Evolutionary conservation across 768 basidiomycete species (phyloP), one percentile per base, ranked within the genome.

Genomic region (Coprinopsis sp.): DNA sequence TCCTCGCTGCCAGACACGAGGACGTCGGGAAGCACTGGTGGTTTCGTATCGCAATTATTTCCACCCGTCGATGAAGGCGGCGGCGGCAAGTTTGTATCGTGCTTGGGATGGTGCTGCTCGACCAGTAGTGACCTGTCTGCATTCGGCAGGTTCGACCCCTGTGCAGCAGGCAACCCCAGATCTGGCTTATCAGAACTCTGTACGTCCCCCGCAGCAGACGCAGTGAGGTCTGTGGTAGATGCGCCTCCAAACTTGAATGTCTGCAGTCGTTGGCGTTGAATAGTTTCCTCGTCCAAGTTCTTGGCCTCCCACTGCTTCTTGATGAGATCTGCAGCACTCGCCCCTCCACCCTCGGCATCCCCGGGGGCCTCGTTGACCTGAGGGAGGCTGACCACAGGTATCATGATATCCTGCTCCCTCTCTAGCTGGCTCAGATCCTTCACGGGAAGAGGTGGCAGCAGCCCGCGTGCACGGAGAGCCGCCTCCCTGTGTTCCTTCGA

Each of bases 381-480:
- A 4, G 40, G 52, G 4, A 49, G 38, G 4, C 34, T 34, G 14
- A 72, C 53, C n/a, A 70, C 54, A 4, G 71, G 71, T 7, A 76
- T 66, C 1, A 57, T 57, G 6, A 28, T 57, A 59, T 70, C 67
- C 33, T 59, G 64, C 49, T 69, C 60, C 36, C 43, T 65, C 52
- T 70, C 75, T 58, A 61, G 67, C 21, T 56, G 64, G 61, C 61
- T 75, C 42, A 72, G 69, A 60, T 62, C 71, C 53, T 62, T 74
- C 34, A 66, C 71, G 4, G 69, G 60, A 22, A 73, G 62, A 7
- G 75, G 72, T 19, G 82, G 80, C 2, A 77, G 64, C 30, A 84
- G 65, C 0, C 82, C 81, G 25, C 80, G 73, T 53, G 74, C 80
- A 11, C 81, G 73, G 18, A 84, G 69, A 1, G 82, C 81, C 3